Conservation (phyloP, 768 basidiomycete genomes). For the Pholiota conissans region DNA sequence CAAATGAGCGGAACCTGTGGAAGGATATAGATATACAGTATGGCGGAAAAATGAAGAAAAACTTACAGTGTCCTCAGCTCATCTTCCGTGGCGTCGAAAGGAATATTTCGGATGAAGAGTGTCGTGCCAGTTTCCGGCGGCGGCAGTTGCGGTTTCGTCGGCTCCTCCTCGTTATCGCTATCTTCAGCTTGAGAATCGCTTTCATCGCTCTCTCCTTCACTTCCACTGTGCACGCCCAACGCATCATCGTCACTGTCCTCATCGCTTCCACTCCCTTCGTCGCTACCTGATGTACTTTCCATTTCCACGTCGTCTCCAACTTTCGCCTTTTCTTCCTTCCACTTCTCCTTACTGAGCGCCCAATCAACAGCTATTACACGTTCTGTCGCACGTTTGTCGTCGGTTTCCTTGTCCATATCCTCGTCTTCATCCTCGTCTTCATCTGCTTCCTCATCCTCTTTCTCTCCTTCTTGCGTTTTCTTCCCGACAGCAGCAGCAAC, state of each 20-base stretch:
- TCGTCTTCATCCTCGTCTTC: slow-evolving; percentile 35
- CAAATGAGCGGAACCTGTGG: slow-evolving; percentile 85
- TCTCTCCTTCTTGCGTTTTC: slow-evolving; percentile 29
- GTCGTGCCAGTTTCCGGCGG: slow-evolving; percentile 88
- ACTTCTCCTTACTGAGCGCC: slow-evolving; percentile 93
- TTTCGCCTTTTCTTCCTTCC: slow-evolving; percentile 78
- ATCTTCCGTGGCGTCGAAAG: slow-evolving; percentile 91
- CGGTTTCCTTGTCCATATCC: slow-evolving; percentile 17
- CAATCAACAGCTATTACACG: slow-evolving; percentile 92
- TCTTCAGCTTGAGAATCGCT: slow-evolving; percentile 33
- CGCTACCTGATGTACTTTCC: slow-evolving; percentile 31
- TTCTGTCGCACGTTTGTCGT: slow-evolving; percentile 39
- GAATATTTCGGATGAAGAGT: slow-evolving; percentile 91
- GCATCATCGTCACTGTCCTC: slow-evolving; percentile 41
- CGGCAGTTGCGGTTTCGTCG: slow-evolving; percentile 69
- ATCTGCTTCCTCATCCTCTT: slow-evolving; percentile 22
- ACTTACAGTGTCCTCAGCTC: slow-evolving; percentile 83
- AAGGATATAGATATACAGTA: slow-evolving; percentile 1
- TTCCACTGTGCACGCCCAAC: slow-evolving; percentile 44
- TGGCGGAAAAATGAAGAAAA: background rate
- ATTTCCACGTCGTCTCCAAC: slow-evolving; percentile 39
- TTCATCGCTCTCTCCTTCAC: slow-evolving; percentile 40
- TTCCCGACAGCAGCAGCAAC: slow-evolving; percentile 37
- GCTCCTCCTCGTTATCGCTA: slow-evolving; percentile 41
- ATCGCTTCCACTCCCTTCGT: slow-evolving; percentile 25